A percentile compares a stretch with the other conserved stretches of the same genome.
phyloP scores from a whole-genome alignment of 2,329 filamentous ascomycete genomes.

The Xylariales sp. region DNA sequence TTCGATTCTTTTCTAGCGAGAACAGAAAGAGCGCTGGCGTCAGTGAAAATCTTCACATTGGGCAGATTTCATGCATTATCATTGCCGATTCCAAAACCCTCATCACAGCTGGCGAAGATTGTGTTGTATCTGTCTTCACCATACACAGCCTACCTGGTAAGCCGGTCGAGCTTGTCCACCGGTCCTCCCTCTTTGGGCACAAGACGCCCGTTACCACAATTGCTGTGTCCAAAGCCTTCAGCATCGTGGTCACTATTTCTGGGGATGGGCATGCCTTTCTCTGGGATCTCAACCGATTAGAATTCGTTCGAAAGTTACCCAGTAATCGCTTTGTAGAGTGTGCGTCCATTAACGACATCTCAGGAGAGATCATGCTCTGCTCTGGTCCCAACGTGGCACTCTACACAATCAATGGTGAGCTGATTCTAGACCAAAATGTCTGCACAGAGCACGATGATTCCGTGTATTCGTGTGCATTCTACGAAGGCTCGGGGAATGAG shows the following conservation, averaged over 20 bases:
- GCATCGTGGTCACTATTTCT: conserved; percentile 85
- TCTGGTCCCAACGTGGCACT: conserved; percentile 79
- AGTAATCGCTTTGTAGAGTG: conserved; percentile 72
- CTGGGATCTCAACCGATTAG: conserved; percentile 93
- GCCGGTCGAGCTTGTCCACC: conserved; percentile 80
- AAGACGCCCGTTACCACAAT: conserved; percentile 84
- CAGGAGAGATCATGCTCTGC: conserved; percentile 89
- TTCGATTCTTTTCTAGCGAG: conserved; percentile 90
- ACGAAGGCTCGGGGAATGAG: conserved; percentile 89
- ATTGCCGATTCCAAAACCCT: conserved; percentile 92
- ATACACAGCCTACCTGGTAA: conserved; percentile 73
- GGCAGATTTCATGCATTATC: conserved; percentile 83
- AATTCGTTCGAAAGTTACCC: conserved; percentile 82
- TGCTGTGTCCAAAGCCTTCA: conserved; percentile 87
- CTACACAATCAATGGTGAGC: conserved; percentile 87
- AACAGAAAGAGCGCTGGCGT: conserved; percentile 84
- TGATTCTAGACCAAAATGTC: conserved; percentile 84
- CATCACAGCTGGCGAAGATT: conserved; percentile 92
- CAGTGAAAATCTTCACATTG: conserved; percentile 93
- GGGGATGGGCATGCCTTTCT: conserved; percentile 85
- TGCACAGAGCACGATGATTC: conserved; percentile 78
- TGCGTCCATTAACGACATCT: conserved; percentile 88
- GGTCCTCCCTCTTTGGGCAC: conserved; percentile 89
- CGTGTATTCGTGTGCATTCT: conserved; percentile 87
- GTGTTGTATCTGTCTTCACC: conserved; percentile 86